Evolutionary conservation across 2,329 filamentous ascomycete genomes (phyloP), one percentile per base, ranked within the genome.

Genomic region (Drechslera avenae): DNA sequence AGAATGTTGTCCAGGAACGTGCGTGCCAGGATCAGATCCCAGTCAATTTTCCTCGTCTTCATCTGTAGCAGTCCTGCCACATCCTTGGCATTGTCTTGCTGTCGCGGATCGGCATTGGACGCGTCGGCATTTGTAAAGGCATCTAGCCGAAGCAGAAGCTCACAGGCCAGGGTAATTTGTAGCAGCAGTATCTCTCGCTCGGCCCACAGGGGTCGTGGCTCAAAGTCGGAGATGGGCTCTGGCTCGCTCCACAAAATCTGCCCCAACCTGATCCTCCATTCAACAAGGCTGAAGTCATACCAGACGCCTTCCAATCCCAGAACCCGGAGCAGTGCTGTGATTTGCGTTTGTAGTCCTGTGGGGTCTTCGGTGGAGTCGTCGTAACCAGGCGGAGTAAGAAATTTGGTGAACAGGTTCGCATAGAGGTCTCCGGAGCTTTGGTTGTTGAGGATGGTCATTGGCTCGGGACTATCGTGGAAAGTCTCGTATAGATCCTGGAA

Each of bases 241-340:
- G 56, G 53, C 32, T 70, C 66, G 13, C 81, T 85, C 87, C 87
- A 91, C 2, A 91, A 73, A 34, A 90, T 79, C 71, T 90, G 87
- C 5, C 88, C 88, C 1, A 91, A 76, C 10, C 86, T 80, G 50
- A 91, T 87, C 31, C 88, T 81, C 87, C 87, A 90, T 66, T 90
- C 87, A 5, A 90, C 85, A 26, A 86, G 80, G 16, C 86, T 87
- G 58, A 91, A 88, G 70, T 91, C 87, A 43, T 88, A 81, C 88
- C 88, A 91, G 37, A 89, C 82, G 48, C 87, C 86, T 46, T 85
- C 80, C 6, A 83, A 75, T 0, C 81, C 83, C 36, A 91, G 78
- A 8, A 87, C 82, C 65, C 84, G 84, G 37, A 90, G 79, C 14
- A 91, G 74, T 3, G 85, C 82, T 58, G 86, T 79, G 48, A 90